A percentile compares a stretch with the other conserved stretches of the same genome.
Conservation (phyloP, 257 asterid species). For the Rehmannia glutinosa region DNA sequence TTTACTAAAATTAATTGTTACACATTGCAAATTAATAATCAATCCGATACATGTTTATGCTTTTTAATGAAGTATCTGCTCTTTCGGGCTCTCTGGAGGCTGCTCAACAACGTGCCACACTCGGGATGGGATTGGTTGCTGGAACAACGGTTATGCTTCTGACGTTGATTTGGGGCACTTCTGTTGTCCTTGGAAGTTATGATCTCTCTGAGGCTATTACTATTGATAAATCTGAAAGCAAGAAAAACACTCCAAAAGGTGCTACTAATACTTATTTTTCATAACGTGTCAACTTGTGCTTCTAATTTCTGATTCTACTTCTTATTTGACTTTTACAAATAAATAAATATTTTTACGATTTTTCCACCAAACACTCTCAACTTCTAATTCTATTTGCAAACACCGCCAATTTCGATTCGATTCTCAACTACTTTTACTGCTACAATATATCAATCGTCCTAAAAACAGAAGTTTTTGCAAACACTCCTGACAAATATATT, state of each 20-base stretch:
- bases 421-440: too few species aligned
- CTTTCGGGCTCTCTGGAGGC: constrained; percentile 41
- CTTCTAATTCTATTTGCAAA: too few species aligned
- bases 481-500: neutral
- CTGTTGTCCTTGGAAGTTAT: constrained; percentile 50
- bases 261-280: neutral
- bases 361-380: too few species aligned
- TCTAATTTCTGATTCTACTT: too few species aligned
- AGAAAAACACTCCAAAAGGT: constrained; percentile 20
- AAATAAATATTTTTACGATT: too few species aligned
- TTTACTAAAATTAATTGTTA: too few species aligned
- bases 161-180: constrained; percentile 57
- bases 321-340: too few species aligned
- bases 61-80: constrained; percentile 35
- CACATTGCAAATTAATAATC: too few species aligned
- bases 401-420: too few species aligned
- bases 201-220: constrained; percentile 31
- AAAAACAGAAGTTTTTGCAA: too few species aligned
- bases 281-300: too few species aligned
- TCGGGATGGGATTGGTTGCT: constrained; percentile 64
- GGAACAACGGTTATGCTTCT: constrained; percentile 62
- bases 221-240: constrained; percentile 16
- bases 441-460: too few species aligned
- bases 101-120: constrained; percentile 48
- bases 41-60: neutral